phyloP scores from a whole-genome alignment of 768 basidiomycete genomes.

The Pulveroboletus ravenelii region DNA sequence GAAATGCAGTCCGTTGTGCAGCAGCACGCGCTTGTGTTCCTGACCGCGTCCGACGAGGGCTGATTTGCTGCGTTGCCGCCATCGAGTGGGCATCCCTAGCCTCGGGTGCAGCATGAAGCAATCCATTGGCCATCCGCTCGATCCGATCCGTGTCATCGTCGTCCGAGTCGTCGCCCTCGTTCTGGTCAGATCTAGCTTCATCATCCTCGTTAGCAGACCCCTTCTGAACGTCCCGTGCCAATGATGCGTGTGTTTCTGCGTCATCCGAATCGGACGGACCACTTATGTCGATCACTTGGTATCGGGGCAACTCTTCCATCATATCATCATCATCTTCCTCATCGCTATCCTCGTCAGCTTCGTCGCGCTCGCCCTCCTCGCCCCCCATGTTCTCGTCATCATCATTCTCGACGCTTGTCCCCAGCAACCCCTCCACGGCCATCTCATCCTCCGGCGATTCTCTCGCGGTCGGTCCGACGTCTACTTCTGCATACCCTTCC shows the following conservation, averaged over 20 bases:
- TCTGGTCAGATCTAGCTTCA: background rate
- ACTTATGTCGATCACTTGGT: conserved; percentile 8
- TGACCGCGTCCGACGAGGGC: conserved; percentile 10
- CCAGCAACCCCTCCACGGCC: conserved; percentile 23
- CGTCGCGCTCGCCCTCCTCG: background rate
- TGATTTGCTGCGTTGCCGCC: background rate
- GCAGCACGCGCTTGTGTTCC: background rate
- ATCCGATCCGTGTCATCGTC: conserved; percentile 13
- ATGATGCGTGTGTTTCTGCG: conserved; percentile 20
- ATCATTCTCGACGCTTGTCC: background rate
- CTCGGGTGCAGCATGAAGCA: background rate
- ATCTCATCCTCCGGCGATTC: conserved; percentile 19
- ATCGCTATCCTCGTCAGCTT: background rate
- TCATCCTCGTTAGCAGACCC: background rate
- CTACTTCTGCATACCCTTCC: too few species aligned
- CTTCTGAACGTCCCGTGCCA: conserved; percentile 4
- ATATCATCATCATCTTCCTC: background rate
- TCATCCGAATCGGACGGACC: conserved; percentile 28
- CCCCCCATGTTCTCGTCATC: background rate
- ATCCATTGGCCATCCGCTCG: conserved; percentile 10
- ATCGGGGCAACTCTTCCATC: conserved; percentile 1
- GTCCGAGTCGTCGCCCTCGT: background rate
- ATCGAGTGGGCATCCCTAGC: conserved; percentile 10
- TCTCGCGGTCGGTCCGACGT: background rate
- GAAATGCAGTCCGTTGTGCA: too few species aligned